Evolutionary conservation across 345 rosid species (phyloP).

Genomic region (Adansonia digitata): DNA sequence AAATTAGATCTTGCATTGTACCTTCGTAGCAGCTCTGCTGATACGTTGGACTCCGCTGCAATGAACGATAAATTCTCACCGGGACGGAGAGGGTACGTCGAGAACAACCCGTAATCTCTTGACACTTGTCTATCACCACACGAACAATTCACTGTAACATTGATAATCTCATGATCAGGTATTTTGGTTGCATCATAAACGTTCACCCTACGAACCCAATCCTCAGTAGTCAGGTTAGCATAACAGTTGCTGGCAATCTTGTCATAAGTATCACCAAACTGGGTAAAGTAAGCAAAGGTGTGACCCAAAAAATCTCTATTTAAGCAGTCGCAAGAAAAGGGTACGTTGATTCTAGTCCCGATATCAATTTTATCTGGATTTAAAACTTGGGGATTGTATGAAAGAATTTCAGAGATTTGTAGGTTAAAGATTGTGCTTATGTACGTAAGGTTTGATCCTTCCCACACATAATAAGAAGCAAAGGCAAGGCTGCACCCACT

Average conservation of each 20-base stretch:
- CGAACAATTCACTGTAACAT: constrained; percentile 48
- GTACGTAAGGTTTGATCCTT: constrained; percentile 37
- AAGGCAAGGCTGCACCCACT: constrained; percentile 38
- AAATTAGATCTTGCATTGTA: constrained; percentile 37
- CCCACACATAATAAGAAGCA: constrained; percentile 37
- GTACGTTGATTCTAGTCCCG: constrained; percentile 29
- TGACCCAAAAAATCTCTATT: constrained; percentile 46
- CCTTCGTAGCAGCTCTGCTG: constrained; percentile 22
- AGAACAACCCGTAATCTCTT: constrained; percentile 33
- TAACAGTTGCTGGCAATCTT: constrained; percentile 21
- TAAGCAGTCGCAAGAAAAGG: constrained; percentile 46
- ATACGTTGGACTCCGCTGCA: constrained; percentile 21
- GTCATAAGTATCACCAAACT: constrained; percentile 27
- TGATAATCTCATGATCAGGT: constrained; percentile 23
- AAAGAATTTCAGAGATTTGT: constrained; percentile 23
- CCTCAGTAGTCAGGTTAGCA: constrained; percentile 38
- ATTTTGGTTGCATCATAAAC: constrained; percentile 21
- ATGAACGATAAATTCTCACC: constrained; percentile 29
- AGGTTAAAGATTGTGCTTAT: constrained; percentile 29
- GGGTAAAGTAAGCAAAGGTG: constrained; percentile 33
- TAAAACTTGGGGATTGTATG: constrained; percentile 26
- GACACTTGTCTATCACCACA: constrained; percentile 41
- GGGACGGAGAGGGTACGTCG: constrained; percentile 34
- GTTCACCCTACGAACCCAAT: constrained; percentile 41
- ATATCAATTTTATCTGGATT: constrained; percentile 17